Percentiles rank a stretch among this genome's conserved stretches.
These are phyloP conservation scores for Gossypium thurberi DNA, from an alignment of 345 rosid genomes.

Conservation along the genomic window DNA sequence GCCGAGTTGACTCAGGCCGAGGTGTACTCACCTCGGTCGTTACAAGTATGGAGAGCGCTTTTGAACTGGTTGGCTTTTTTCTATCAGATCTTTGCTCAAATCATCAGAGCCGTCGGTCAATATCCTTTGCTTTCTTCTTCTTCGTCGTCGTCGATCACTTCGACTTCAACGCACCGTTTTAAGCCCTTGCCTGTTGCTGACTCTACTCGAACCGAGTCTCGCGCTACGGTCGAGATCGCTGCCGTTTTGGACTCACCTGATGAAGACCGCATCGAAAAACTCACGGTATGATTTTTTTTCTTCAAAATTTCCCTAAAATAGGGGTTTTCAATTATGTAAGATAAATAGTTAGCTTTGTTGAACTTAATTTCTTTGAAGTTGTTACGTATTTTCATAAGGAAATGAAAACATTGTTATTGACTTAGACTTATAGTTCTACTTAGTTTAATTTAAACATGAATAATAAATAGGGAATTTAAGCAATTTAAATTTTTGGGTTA, in stretches of 20 bases:
- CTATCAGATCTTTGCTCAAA: slow-evolving; percentile 72
- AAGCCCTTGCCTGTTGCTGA: slow-evolving; percentile 76
- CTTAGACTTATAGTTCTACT: not conserved
- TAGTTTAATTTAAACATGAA: not conserved
- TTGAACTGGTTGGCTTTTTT: slow-evolving; percentile 74
- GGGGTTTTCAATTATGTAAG: not conserved
- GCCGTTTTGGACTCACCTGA: slow-evolving; percentile 19
- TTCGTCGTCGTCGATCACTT: slow-evolving; percentile 19
- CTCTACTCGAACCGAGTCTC: slow-evolving; percentile 44
- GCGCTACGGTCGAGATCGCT: slow-evolving; percentile 45
- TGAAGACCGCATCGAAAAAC: slow-evolving; percentile 29
- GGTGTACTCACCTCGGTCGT: slow-evolving; percentile 60
- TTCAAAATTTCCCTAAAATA: not conserved
- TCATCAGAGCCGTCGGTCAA: slow-evolving; percentile 63
- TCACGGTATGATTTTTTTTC: slow-evolving; percentile 38
- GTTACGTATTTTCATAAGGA: no score
- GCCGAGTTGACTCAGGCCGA: slow-evolving; percentile 92
- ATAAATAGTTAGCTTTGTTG: not conserved
- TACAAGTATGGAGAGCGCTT: slow-evolving; percentile 57
- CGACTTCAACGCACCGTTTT: slow-evolving; percentile 47
- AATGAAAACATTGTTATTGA: no score
- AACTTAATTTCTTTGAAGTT: not conserved
- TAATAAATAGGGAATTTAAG: not conserved
- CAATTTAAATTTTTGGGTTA: not conserved
- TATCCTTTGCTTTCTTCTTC: slow-evolving; percentile 54